These are phyloP conservation scores for Solanum clarkiae DNA, from an alignment of 257 asterid species.

Conservation along the genomic window DNA sequence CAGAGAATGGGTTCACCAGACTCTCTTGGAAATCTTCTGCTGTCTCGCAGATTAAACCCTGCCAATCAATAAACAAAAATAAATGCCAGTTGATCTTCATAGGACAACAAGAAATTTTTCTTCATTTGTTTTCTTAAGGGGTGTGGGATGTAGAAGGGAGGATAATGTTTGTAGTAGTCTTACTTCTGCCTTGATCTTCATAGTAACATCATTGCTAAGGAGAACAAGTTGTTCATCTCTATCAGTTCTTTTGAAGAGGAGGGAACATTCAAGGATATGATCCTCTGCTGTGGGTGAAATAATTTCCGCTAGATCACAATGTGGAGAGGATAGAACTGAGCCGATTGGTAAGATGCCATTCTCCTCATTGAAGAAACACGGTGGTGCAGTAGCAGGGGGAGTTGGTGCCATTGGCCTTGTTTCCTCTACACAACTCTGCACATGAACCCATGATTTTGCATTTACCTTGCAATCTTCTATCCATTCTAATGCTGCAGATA, in stretches of 20 bases:
- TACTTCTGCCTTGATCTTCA: slow-evolving; percentile 92
- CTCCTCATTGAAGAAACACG: slow-evolving; percentile 20
- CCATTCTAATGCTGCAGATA: slow-evolving; percentile 64
- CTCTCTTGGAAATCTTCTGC: slow-evolving; percentile 52
- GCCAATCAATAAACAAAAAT: neutral
- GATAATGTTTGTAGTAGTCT: neutral
- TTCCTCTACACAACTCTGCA: slow-evolving; percentile 71
- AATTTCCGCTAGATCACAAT: slow-evolving; percentile 28
- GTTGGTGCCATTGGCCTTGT: slow-evolving; percentile 49
- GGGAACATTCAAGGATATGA: slow-evolving; percentile 63
- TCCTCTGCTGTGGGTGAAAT: slow-evolving; percentile 73
- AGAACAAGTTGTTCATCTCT: slow-evolving; percentile 49
- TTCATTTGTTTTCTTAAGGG: neutral
- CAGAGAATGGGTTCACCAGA: slow-evolving; percentile 56
- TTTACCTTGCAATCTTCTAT: slow-evolving; percentile 55
- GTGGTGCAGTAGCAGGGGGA: slow-evolving; percentile 48
- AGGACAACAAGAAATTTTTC: neutral
- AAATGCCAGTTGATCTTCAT: neutral
- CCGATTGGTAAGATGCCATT: neutral
- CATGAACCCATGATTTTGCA: slow-evolving; percentile 63
- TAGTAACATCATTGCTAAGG: slow-evolving; percentile 50
- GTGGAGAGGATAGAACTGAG: neutral
- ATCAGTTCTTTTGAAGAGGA: slow-evolving; percentile 26
- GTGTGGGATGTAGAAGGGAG: neutral
- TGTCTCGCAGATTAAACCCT: slow-evolving; percentile 74